Percentiles rank a stretch among this genome's conserved stretches.
These are phyloP conservation scores for Amaranthus tricolor DNA, from an alignment of 179 eudicot species.

Conservation along the genomic window DNA sequence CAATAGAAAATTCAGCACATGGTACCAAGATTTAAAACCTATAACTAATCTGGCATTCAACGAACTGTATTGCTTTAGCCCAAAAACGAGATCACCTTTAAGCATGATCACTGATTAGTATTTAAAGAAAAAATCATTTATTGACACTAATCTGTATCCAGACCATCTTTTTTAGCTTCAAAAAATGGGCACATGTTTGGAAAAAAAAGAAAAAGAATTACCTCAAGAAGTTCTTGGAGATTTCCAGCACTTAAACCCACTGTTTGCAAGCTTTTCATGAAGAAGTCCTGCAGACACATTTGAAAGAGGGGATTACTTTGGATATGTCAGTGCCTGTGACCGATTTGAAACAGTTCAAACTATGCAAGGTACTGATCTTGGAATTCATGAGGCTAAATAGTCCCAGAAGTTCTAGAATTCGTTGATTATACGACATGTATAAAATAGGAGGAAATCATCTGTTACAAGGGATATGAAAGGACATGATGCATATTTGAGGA, in stretches of 20 bases:
- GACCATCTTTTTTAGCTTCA: not conserved
- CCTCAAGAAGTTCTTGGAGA: constrained; percentile 88
- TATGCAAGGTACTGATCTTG: not conserved
- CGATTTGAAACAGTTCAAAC: not conserved
- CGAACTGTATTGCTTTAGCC: not conserved
- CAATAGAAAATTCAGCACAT: not conserved
- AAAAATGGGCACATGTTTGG: not conserved
- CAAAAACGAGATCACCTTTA: not conserved
- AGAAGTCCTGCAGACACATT: constrained; percentile 65
- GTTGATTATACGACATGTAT: not conserved
- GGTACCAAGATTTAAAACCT: not conserved
- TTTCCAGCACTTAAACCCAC: constrained; percentile 70
- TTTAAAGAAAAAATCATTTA: constrained; percentile 7
- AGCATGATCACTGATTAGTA: constrained; percentile 3
- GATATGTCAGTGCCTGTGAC: not conserved
- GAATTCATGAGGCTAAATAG: not conserved
- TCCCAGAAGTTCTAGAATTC: too few relatives aligned
- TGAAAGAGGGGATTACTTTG: not conserved
- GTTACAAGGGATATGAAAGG: not conserved
- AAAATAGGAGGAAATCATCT: too few relatives aligned
- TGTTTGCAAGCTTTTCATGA: constrained; percentile 85
- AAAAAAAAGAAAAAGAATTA: constrained; percentile 22
- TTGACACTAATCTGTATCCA: not conserved
- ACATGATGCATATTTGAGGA: not conserved
- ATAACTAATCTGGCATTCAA: not conserved